These are phyloP conservation scores for Corylus avellana DNA, from an alignment of 306 rosid genomes.

Conservation along the genomic window DNA sequence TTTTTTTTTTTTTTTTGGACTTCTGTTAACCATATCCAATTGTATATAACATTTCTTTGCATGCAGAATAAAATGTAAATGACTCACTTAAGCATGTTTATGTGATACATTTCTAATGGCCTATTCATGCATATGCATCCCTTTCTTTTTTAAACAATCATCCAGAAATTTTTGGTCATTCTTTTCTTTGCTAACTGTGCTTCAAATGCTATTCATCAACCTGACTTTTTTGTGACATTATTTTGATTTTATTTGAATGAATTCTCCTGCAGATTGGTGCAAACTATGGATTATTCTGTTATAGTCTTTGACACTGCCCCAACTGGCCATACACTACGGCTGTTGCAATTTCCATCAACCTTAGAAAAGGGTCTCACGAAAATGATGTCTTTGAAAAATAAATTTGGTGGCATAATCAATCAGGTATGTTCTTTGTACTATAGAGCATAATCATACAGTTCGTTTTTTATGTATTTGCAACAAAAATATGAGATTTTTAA, in stretches of 20 bases:
- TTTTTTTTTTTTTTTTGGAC: not conserved
- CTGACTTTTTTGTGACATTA: not conserved
- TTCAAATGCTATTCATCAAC: constrained; percentile 4
- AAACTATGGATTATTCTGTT: constrained; percentile 97
- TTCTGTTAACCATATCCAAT: not conserved
- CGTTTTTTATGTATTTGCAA: constrained; percentile 11
- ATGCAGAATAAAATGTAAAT: not conserved
- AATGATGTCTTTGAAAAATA: constrained; percentile 91
- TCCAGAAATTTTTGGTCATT: constrained; percentile 6
- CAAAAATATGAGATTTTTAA: not conserved
- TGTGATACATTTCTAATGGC: not conserved
- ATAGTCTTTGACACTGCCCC: constrained; percentile 99
- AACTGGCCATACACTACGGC: constrained; percentile 94
- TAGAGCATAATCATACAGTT: not conserved
- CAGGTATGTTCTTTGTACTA: constrained; percentile 60
- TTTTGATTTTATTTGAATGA: constrained; percentile 17
- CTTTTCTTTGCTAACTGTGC: not conserved
- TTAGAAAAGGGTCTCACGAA: constrained; percentile 95
- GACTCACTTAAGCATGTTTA: not conserved
- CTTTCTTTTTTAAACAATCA: not conserved
- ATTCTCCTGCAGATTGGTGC: constrained; percentile 78
- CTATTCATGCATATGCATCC: not conserved
- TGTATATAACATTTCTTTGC: not conserved
- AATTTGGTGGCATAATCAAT: constrained; percentile 82
- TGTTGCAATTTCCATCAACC: constrained; percentile 94